Base-by-base conservation (phyloP, 192 early-diverging fungal genomes). In the Coemansia sp. region DNA sequence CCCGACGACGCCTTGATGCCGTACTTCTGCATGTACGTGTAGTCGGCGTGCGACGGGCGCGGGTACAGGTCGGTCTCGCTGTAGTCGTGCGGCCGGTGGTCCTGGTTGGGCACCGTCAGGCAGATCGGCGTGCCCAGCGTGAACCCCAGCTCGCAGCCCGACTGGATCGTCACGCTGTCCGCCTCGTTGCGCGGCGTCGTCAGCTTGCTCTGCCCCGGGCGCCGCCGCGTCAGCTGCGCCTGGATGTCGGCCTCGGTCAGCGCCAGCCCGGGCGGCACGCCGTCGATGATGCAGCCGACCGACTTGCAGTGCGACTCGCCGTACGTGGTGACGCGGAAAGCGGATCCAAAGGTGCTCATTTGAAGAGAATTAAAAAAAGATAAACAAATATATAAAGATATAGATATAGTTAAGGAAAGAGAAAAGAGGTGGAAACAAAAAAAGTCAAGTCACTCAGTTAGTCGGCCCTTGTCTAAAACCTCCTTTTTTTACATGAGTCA, bases 241-340 rank as follows among this genome's bases (percentile, higher is more conserved):
- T 98, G 97, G 67, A 99, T 91, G 70, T 98, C 96, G 47, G 69
- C 84, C 82, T 97, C 97, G 38, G 87, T 91, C 60, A 99, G 74
- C 32, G 88, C 84, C 63, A 99, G 80, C n/a, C 97, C 96, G 4
- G 97, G 97, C 25, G 97, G 97, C 64, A 90, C 90, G 49, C 96
- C 96, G 70, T 99, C 97, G 62, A 99, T 85, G 65, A 99, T 96
- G 59, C 95, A 95, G 56, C 96, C 96, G 7, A 99, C 96, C 15
- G 89, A 95, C 69, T 96, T 98, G 85, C 97, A 98, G 86, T 99
- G 97, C 36, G 95, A 97, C 83, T 99, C 97, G 65, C 97, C 97
- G 82, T 91, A 98, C 36, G 97, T 99, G 2, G 94, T 95, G 19
- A 97, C 92, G 61, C 93, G 87, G 84, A 89, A 96, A 58, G 87